Conservation (phyloP, 75 land plant genomes). For the Sequoiadendron giganteum region DNA sequence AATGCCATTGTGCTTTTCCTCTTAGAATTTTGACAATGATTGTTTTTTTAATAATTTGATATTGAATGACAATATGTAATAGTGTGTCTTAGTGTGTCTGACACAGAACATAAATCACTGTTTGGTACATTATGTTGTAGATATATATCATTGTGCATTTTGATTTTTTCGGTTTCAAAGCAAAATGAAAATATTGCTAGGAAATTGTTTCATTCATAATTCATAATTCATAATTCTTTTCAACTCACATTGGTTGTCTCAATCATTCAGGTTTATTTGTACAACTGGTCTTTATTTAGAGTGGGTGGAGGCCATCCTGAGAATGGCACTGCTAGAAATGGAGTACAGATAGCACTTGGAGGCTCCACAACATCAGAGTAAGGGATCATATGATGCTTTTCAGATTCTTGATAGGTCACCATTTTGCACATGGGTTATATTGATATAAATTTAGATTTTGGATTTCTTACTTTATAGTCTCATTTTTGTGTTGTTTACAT, state of each 20-base stretch:
- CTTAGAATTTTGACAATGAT: not conserved
- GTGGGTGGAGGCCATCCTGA: not conserved
- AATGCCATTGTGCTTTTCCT: not conserved
- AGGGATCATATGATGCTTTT: constrained; percentile 1
- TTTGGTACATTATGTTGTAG: not conserved
- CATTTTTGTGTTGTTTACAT: not conserved
- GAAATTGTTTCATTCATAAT: not conserved
- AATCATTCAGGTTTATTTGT: constrained; percentile 6
- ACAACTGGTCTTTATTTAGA: not conserved
- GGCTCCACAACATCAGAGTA: constrained; percentile 11
- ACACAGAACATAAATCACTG: not conserved
- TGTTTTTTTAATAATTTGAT: not conserved
- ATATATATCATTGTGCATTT: not conserved
- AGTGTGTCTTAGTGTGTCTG: too few species aligned
- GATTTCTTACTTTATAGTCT: not conserved
- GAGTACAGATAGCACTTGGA: constrained; percentile 5
- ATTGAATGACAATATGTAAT: not conserved
- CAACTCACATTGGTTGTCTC: not conserved
- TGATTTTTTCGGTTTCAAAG: not conserved
- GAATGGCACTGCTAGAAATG: not conserved
- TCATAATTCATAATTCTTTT: too few species aligned
- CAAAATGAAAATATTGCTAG: not conserved
- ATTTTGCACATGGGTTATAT: not conserved
- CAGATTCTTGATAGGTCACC: not conserved
- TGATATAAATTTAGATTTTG: not conserved